These are phyloP conservation scores for Bipolaris sorokiniana DNA, from an alignment of 2,329 filamentous ascomycete species.

Conservation along the genomic window DNA sequence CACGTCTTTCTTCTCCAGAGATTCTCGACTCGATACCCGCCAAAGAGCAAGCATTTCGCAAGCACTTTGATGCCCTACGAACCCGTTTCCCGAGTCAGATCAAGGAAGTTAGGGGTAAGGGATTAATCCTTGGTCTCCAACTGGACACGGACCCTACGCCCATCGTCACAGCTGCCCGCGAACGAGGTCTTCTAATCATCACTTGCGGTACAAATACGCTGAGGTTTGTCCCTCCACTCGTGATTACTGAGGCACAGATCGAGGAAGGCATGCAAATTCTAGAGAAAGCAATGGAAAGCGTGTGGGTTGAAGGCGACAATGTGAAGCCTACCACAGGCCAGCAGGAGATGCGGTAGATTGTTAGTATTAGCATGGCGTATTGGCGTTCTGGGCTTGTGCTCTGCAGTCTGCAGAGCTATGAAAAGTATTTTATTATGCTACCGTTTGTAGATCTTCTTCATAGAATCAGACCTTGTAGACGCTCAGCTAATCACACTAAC, in stretches of 20 bases:
- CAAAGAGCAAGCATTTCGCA: slow-evolving; percentile 68
- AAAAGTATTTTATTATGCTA: neutral
- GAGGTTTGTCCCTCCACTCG: slow-evolving; percentile 86
- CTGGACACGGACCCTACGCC: slow-evolving; percentile 72
- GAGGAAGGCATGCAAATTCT: slow-evolving; percentile 76
- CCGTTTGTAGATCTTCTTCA: neutral
- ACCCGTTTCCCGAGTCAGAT: slow-evolving; percentile 73
- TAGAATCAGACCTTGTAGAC: neutral
- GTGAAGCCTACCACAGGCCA: slow-evolving; percentile 42
- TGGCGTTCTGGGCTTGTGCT: slow-evolving; percentile 6
- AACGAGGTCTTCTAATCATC: slow-evolving; percentile 87
- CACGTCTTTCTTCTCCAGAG: slow-evolving; percentile 71
- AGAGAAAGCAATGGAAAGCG: slow-evolving; percentile 67
- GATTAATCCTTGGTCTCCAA: slow-evolving; percentile 87
- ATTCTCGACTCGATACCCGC: slow-evolving; percentile 72
- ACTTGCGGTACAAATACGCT: slow-evolving; percentile 92
- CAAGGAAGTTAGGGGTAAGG: slow-evolving; percentile 79
- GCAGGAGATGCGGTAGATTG: slow-evolving; percentile 40
- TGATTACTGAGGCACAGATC: slow-evolving; percentile 82
- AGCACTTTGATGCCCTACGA: slow-evolving; percentile 63
- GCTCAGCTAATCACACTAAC: neutral
- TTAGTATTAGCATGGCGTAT: slow-evolving; percentile 28
- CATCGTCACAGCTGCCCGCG: slow-evolving; percentile 83
- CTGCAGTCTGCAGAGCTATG: neutral
- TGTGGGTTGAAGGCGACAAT: slow-evolving; percentile 53